These are phyloP conservation scores for Suillus weaverae DNA, from an alignment of 768 basidiomycete species.

Conservation along the genomic window DNA sequence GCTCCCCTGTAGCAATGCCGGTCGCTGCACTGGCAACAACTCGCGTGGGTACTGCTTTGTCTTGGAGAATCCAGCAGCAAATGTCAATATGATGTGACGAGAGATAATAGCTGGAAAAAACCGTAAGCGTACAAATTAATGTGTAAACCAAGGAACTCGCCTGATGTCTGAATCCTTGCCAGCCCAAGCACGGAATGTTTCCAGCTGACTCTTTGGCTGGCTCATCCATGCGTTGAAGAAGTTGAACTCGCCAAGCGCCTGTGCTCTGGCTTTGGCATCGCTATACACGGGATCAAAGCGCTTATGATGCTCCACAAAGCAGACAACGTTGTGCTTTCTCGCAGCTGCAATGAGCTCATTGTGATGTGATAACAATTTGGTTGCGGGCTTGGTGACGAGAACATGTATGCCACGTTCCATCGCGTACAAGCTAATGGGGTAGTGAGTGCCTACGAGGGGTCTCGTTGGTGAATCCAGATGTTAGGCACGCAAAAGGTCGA, in stretches of 20 bases:
- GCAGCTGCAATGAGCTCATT: conserved; percentile 75
- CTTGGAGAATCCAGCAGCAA: conserved; percentile 82
- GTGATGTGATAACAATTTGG: conserved; percentile 83
- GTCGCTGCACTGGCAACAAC: conserved; percentile 90
- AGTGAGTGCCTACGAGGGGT: conserved; percentile 65
- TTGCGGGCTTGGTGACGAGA: conserved; percentile 91
- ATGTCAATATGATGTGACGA: conserved; percentile 95
- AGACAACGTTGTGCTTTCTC: conserved; percentile 75
- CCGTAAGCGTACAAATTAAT: not conserved
- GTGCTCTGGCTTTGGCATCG: conserved; percentile 80
- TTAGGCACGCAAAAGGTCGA: not conserved
- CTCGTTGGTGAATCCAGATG: not conserved
- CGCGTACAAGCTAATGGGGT: conserved; percentile 81
- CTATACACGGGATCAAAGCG: conserved; percentile 91
- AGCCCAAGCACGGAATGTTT: conserved; percentile 95
- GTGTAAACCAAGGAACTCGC: conserved; percentile 29
- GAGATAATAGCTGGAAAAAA: conserved; percentile 74
- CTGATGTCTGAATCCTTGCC: conserved; percentile 94
- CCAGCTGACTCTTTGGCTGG: conserved; percentile 91
- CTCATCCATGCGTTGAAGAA: conserved; percentile 98
- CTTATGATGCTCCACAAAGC: conserved; percentile 95
- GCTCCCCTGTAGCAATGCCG: conserved; percentile 87
- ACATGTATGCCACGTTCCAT: conserved; percentile 86
- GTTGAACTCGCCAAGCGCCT: conserved; percentile 84
- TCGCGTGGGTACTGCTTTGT: conserved; percentile 72